A percentile compares a stretch with the other conserved stretches of the same genome.
phyloP scores from a whole-genome alignment of 2,329 filamentous ascomycete genomes.

The Saccharata proteae region DNA sequence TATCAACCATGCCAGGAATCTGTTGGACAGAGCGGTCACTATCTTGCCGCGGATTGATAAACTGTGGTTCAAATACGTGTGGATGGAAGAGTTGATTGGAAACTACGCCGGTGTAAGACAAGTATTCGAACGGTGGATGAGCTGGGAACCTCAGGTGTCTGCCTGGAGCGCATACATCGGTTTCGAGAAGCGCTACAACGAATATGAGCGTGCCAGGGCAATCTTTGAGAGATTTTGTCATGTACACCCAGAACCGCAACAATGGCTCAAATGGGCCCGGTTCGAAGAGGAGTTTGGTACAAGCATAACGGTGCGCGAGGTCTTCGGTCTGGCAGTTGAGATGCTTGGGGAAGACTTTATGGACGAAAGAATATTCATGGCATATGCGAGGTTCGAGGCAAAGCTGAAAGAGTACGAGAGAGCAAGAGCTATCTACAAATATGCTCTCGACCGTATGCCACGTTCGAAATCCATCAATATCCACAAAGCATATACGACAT shows the following conservation, averaged over 20 bases:
- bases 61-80: constrained; percentile 98
- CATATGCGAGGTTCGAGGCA: constrained; percentile 88
- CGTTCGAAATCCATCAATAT: constrained; percentile 73
- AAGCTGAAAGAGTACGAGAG: constrained; percentile 94
- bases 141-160: constrained; percentile 92
- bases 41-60: constrained; percentile 87
- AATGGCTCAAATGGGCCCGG: constrained; percentile 98
- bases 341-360: constrained; percentile 87
- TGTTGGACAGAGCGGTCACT: constrained; percentile 89
- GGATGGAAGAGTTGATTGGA: constrained; percentile 95
- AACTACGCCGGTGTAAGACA: constrained; percentile 87
- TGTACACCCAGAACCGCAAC: constrained; percentile 85
- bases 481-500: constrained; percentile 84
- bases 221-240: constrained; percentile 86
- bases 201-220: constrained; percentile 77
- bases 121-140: constrained; percentile 97
- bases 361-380: constrained; percentile 90
- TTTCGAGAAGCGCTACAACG: constrained; percentile 86
- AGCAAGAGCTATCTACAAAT: constrained; percentile 90
- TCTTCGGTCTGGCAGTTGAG: constrained; percentile 81
- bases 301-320: constrained; percentile 80
- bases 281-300: constrained; percentile 96
- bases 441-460: constrained; percentile 81
- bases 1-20: constrained; percentile 91
- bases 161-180: constrained; percentile 97